Evolutionary conservation across 768 basidiomycete species (phyloP).

Genomic region (Russula vinacea): DNA sequence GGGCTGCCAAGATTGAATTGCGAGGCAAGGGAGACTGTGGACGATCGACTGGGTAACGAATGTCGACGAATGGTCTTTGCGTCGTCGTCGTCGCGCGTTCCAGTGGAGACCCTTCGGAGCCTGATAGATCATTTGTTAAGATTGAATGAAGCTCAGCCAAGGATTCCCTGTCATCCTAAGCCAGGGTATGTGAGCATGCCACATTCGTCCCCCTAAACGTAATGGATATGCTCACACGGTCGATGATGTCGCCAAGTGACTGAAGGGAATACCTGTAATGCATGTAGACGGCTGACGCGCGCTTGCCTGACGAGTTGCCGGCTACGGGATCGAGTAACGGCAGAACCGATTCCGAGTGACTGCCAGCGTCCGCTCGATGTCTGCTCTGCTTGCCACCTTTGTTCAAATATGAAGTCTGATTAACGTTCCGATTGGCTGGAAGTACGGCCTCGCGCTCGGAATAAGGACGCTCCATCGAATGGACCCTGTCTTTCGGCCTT

Average conservation of each 20-base stretch:
- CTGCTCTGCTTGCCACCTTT: slow-evolving; percentile 41
- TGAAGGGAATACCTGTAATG: slow-evolving; percentile 80
- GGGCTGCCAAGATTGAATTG: slow-evolving; percentile 43
- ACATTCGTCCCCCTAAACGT: slow-evolving; percentile 16
- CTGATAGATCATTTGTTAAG: slow-evolving; percentile 40
- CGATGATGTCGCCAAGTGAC: slow-evolving; percentile 76
- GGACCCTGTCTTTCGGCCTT: slow-evolving; percentile 30
- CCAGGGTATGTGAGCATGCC: slow-evolving; percentile 6
- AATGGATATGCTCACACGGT: slow-evolving; percentile 52
- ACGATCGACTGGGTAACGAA: slow-evolving; percentile 65
- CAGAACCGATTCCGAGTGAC: slow-evolving; percentile 60
- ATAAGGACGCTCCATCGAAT: slow-evolving; percentile 11
- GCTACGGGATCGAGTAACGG: slow-evolving; percentile 41
- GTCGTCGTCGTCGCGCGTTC: slow-evolving; percentile 19
- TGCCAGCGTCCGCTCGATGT: slow-evolving; percentile 33
- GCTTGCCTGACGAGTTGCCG: slow-evolving; percentile 17
- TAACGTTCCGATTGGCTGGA: slow-evolving; percentile 41
- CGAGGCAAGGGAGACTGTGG: slow-evolving; percentile 56
- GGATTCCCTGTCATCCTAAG: slow-evolving; percentile 71
- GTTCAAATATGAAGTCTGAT: slow-evolving; percentile 48
- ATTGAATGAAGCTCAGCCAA: slow-evolving; percentile 73
- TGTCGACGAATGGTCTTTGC: slow-evolving; percentile 28
- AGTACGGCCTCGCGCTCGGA: slow-evolving; percentile 20
- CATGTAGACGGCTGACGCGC: slow-evolving; percentile 49
- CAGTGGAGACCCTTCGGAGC: slow-evolving; percentile 23